Conservation (phyloP, 306 rosid genomes). For the Astragalus glycyphyllos region DNA sequence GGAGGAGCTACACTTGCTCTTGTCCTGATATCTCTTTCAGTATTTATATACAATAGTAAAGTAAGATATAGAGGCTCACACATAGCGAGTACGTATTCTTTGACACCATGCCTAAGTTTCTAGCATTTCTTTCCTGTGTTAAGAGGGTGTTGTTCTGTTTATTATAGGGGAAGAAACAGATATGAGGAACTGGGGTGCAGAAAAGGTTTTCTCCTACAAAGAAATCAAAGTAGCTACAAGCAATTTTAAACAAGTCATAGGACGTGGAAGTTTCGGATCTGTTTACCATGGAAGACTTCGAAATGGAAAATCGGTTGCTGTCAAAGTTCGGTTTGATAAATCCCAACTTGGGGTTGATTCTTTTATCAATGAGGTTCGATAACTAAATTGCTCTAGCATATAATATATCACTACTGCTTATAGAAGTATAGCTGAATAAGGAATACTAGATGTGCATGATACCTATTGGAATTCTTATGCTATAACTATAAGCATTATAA, state of each 20-base stretch:
- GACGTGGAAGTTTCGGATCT: conserved; percentile 92
- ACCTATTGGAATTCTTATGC: background rate
- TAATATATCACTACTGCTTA: background rate
- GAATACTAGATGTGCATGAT: conserved; percentile 22
- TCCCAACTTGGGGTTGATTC: conserved; percentile 88
- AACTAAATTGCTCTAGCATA: conserved; percentile 28
- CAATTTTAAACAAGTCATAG: conserved; percentile 82
- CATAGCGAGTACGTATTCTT: conserved; percentile 58
- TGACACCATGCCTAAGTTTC: background rate
- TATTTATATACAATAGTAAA: conserved; percentile 55
- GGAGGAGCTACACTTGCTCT: conserved; percentile 63
- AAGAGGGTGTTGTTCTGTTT: background rate
- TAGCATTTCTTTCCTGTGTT: conserved; percentile 15
- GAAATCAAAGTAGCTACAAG: conserved; percentile 83
- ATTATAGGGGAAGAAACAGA: conserved; percentile 58
- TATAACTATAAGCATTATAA: background rate
- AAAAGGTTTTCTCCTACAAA: conserved; percentile 75
- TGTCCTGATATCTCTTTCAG: conserved; percentile 50
- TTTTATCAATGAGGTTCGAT: conserved; percentile 85
- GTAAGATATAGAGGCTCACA: conserved; percentile 55
- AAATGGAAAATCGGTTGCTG: conserved; percentile 76
- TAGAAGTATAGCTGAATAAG: conserved; percentile 17
- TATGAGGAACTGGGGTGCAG: conserved; percentile 81
- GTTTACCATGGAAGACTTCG: conserved; percentile 88
- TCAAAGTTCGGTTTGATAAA: conserved; percentile 91